Evolutionary conservation across 129 eudicot genomes (phyloP), one percentile per base, ranked within the genome.

Genomic region (Escallonia herrerae): DNA sequence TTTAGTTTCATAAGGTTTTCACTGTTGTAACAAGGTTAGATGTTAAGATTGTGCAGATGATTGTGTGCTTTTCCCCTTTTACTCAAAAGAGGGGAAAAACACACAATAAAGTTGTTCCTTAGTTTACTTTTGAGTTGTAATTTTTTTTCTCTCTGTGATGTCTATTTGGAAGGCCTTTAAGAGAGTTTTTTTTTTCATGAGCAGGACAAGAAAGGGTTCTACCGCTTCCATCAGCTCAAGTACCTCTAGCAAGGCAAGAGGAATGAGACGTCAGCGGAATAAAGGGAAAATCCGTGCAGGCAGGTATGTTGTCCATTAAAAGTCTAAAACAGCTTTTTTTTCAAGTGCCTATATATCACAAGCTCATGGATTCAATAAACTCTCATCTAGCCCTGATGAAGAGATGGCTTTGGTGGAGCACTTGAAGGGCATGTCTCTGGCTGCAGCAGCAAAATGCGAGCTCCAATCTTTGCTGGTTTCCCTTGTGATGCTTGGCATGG

Each of bases 241-340:
- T 72, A 69, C 76, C 51, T 70, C 83, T 49, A 88, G 93, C 70
- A 89, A 78, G 73, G 83, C 83, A 51, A 82, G 93, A 80, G 96
- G 71, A 39, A 51, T 54, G 50, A 82, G 87, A 73, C 89, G 99
- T 61, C 87, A 94, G 69, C 76, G 86, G 68, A 94, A 89, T 51
- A 84, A 71, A 74, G 97, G 96, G 51, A 94, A 86, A 74, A 94
- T 89, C 67, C 96, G 96, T 72, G 99, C 99, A 72, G 99, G 99
- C 80, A 94, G 99, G 99, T 94, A 80, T 73, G 54, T 61, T 39
- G 5, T 45, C 39, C 43, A 47, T 59, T 43, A 53, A 42, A 53
- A 47, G 33, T 15, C 66, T 15, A 47, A 13, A 39, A 49, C 49
- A 56, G 41, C 3, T 4, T 63, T 54, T 10, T 58, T 56, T 42